phyloP scores from a whole-genome alignment of 2,329 filamentous ascomycete species.

The Fusarium sp. region DNA sequence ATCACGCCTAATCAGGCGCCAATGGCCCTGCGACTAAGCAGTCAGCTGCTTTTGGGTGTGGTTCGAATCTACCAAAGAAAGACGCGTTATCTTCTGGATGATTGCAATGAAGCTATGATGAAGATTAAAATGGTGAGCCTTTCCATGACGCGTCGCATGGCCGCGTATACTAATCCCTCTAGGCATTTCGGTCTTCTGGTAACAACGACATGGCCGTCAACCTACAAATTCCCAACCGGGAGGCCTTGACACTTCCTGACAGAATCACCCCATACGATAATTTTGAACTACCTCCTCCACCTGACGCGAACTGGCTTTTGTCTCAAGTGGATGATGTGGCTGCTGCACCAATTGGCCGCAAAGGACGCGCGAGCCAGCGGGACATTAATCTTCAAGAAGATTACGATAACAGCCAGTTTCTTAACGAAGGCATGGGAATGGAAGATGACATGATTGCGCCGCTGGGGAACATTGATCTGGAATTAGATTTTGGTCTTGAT shows the following conservation, averaged over 20 bases:
- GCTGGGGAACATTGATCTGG: slow-evolving; percentile 76
- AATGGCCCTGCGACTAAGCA: slow-evolving; percentile 92
- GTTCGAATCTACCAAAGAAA: slow-evolving; percentile 98
- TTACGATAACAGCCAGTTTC: slow-evolving; percentile 81
- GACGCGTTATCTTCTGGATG: slow-evolving; percentile 93
- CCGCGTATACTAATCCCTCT: slow-evolving; percentile 47
- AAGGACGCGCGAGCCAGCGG: slow-evolving; percentile 67
- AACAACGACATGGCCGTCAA: slow-evolving; percentile 95
- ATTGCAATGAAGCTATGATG: slow-evolving; percentile 96
- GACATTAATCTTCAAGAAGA: slow-evolving; percentile 78
- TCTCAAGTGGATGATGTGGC: slow-evolving; percentile 76
- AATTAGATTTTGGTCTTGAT: slow-evolving; percentile 80
- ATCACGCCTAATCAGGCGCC: slow-evolving; percentile 93
- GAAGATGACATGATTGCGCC: slow-evolving; percentile 69
- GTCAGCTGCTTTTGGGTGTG: slow-evolving; percentile 93
- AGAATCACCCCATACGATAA: slow-evolving; percentile 92
- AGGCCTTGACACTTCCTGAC: slow-evolving; percentile 89
- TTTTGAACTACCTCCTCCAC: slow-evolving; percentile 80
- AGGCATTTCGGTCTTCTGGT: slow-evolving; percentile 94
- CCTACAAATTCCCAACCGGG: slow-evolving; percentile 82
- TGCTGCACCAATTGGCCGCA: slow-evolving; percentile 65
- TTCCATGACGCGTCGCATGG: background rate
- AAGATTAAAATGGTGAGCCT: slow-evolving; percentile 94
- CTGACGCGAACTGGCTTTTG: slow-evolving; percentile 86
- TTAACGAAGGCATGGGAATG: slow-evolving; percentile 72